phyloP scores from a whole-genome alignment of 371 early-diverging fungal genomes.

The Gilbertella persicaria region DNA sequence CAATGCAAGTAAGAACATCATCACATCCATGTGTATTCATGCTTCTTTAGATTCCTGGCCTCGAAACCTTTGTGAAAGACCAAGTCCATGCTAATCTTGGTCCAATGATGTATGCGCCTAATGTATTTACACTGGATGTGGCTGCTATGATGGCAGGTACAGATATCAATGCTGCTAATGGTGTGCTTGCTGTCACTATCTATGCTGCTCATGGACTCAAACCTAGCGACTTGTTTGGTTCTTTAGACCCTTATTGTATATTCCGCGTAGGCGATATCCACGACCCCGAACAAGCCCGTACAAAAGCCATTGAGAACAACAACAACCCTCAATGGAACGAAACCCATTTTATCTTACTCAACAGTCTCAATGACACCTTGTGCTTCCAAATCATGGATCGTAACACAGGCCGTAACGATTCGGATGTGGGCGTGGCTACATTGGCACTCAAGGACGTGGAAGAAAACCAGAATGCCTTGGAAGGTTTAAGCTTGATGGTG shows the following conservation, averaged over 20 bases:
- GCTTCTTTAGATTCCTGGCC: constrained; percentile 67
- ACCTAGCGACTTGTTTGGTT: constrained; percentile 78
- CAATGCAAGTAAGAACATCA: constrained; percentile 40
- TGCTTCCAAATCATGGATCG: constrained; percentile 28
- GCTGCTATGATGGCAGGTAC: constrained; percentile 76
- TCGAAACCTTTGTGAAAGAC: constrained; percentile 74
- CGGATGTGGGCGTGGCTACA: constrained; percentile 45
- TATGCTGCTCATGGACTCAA: constrained; percentile 75
- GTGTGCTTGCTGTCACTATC: constrained; percentile 78
- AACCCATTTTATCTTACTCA: constrained; percentile 34
- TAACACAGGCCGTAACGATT: constrained; percentile 31
- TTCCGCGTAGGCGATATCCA: constrained; percentile 67
- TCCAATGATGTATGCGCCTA: constrained; percentile 87
- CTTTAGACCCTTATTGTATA: constrained; percentile 78
- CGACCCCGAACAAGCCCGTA: constrained; percentile 52
- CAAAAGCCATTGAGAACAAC: constrained; percentile 57
- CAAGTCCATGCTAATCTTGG: constrained; percentile 67
- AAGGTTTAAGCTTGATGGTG: constrained; percentile 29
- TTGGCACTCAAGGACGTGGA: constrained; percentile 52
- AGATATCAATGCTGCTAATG: constrained; percentile 61
- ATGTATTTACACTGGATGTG: constrained; percentile 76
- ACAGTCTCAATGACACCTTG: constrained; percentile 27
- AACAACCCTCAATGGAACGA: constrained; percentile 36
- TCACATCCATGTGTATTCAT: background rate
- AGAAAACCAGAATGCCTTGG: constrained; percentile 33